Evolutionary conservation across 2,329 filamentous ascomycete species (phyloP).

Genomic region (Didymella sp.): DNA sequence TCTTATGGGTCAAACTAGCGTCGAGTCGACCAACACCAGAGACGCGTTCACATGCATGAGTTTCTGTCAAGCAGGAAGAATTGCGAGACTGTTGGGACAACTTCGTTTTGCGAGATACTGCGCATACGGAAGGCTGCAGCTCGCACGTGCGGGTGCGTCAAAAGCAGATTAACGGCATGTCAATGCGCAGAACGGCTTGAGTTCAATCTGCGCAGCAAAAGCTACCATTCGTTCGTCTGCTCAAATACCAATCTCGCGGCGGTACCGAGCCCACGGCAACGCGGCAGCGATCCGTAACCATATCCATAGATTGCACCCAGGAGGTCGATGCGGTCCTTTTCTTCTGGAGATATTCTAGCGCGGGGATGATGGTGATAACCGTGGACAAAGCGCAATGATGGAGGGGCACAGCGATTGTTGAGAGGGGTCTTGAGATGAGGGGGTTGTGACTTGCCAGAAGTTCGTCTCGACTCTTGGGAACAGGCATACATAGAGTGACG

Average conservation of each 20-base stretch:
- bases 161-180: constrained; percentile 7
- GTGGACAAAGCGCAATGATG: constrained; percentile 15
- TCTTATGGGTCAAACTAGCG: constrained; percentile 23
- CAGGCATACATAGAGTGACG: constrained; percentile 17
- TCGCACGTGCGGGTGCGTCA: constrained; percentile 19
- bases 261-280: constrained; percentile 37
- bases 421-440: constrained; percentile 12
- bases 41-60: constrained; percentile 8
- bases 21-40: constrained; percentile 8
- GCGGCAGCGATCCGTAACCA: constrained; percentile 33
- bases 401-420: constrained; percentile 19
- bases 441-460: constrained; percentile 5
- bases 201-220: constrained; percentile 2
- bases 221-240: constrained; percentile 12
- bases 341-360: constrained; percentile 48
- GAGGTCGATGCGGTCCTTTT: constrained; percentile 32
- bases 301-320: constrained; percentile 39
- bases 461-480: constrained; percentile 5
- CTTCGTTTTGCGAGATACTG: background rate
- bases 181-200: background rate
- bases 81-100: constrained; percentile 10
- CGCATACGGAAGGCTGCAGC: constrained; percentile 7
- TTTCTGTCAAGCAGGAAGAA: constrained; percentile 3
- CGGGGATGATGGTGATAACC: constrained; percentile 38
- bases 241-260: constrained; percentile 6